These are phyloP conservation scores for Gonium pectorale DNA, from an alignment of 139 green algal genomes.

Conservation along the genomic window DNA sequence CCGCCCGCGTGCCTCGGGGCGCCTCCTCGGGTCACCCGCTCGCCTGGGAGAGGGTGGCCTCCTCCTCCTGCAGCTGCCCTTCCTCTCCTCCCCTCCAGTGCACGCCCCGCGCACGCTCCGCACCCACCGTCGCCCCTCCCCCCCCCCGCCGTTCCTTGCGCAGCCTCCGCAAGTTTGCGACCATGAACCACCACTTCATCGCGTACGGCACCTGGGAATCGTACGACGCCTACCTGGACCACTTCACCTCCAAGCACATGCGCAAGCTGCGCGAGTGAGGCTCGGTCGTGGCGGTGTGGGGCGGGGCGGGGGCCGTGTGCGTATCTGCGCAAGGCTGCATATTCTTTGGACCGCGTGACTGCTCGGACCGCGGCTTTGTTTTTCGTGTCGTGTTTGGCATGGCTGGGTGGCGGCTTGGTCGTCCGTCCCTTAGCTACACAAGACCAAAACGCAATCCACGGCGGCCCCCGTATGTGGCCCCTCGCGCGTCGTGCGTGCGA, in stretches of 20 bases:
- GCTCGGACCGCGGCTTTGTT: too few relatives aligned
- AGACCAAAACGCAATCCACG: too few relatives aligned
- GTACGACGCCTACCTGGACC: slow-evolving; percentile 16
- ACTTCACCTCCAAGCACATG: slow-evolving; percentile 21
- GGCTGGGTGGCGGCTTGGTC: too few relatives aligned
- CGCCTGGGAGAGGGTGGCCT: not conserved
- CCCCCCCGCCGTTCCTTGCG: not conserved
- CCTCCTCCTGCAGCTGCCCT: not conserved
- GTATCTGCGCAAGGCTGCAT: too few relatives aligned
- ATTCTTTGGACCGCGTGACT: too few relatives aligned
- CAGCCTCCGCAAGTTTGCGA: slow-evolving; percentile 42
- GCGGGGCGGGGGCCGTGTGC: too few relatives aligned
- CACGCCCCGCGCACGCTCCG: not conserved
- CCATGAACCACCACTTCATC: slow-evolving; percentile 37
- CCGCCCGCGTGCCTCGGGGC: not conserved
- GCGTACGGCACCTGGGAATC: slow-evolving; percentile 7
- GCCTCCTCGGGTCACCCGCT: not conserved
- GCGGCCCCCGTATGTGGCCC: too few relatives aligned
- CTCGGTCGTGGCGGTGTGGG: too few relatives aligned
- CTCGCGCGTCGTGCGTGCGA: too few relatives aligned
- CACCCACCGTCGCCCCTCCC: not conserved
- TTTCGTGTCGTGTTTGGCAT: too few relatives aligned
- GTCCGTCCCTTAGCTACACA: too few relatives aligned
- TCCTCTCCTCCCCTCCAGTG: not conserved
- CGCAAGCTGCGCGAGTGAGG: slow-evolving; percentile 24